Percentiles rank a stretch among this genome's conserved stretches.
These are phyloP conservation scores for Tilletia caries DNA, from an alignment of 1,284 basidiomycete species.

Conservation along the genomic window DNA sequence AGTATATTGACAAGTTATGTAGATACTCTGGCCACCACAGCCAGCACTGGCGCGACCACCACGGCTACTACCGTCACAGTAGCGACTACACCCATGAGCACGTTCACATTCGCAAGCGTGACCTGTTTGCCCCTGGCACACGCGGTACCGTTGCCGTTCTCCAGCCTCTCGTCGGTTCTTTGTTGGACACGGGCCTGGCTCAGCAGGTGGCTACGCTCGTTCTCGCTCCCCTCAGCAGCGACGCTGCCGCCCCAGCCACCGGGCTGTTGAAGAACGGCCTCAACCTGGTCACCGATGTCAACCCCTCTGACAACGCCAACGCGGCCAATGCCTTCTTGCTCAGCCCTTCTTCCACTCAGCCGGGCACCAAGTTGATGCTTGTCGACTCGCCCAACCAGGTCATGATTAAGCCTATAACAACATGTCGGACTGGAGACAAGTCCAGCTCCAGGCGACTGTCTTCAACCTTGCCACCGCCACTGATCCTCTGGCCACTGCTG, in stretches of 20 bases:
- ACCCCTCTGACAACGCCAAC: not conserved
- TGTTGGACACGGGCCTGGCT: constrained; percentile 7
- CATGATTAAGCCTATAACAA: not conserved
- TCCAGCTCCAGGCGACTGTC: constrained; percentile 9
- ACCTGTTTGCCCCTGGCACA: constrained; percentile 1
- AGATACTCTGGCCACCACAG: constrained; percentile 4
- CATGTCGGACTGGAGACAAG: not conserved
- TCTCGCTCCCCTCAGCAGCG: constrained; percentile 5
- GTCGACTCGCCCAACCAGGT: constrained; percentile 1
- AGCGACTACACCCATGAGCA: not conserved
- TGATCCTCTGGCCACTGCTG: no score
- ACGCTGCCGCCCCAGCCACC: not conserved
- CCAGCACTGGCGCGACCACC: constrained; percentile 9
- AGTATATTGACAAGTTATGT: no score
- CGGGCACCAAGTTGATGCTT: constrained; percentile 7
- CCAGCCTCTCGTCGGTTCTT: constrained; percentile 1
- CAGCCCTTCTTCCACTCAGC: constrained; percentile 10
- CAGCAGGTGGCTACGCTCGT: constrained; percentile 13
- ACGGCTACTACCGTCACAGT: not conserved
- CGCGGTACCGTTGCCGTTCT: constrained; percentile 10
- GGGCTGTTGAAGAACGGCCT: not conserved
- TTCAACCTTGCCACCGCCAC: not conserved
- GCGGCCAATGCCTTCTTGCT: constrained; percentile 8
- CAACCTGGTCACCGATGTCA: not conserved
- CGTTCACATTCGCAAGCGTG: constrained; percentile 7